Evolutionary conservation across 1,284 basidiomycete genomes (phyloP).

Genomic region (Malassezia equina): DNA sequence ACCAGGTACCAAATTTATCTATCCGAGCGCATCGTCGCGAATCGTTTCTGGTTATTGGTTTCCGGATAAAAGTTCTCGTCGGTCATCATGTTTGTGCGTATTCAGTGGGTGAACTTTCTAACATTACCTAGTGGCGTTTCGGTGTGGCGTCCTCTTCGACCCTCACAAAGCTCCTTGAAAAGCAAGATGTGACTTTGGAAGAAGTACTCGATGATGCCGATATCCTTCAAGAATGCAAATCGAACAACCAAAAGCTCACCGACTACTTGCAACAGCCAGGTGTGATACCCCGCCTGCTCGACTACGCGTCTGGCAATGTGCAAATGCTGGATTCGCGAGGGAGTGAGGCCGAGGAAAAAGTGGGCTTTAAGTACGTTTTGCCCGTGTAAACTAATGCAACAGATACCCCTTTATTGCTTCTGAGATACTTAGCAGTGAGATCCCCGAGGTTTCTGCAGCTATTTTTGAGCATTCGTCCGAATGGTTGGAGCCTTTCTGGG

Average conservation of each 20-base stretch:
- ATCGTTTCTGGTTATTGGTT: background rate
- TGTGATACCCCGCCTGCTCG: slow-evolving; percentile 66
- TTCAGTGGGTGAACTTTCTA: background rate
- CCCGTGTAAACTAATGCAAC: background rate
- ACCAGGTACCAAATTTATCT: background rate
- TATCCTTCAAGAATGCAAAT: slow-evolving; percentile 85
- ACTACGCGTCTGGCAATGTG: slow-evolving; percentile 74
- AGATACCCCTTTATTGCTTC: slow-evolving; percentile 81
- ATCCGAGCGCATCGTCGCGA: background rate
- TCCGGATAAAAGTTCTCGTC: background rate
- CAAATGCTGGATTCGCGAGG: slow-evolving; percentile 59
- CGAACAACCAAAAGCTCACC: slow-evolving; percentile 76
- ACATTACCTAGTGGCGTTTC: slow-evolving; percentile 36
- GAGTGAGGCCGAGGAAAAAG: slow-evolving; percentile 42
- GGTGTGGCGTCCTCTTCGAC: slow-evolving; percentile 42
- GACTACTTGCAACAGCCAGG: slow-evolving; percentile 72
- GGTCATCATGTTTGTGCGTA: slow-evolving; percentile 18
- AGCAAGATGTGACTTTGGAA: slow-evolving; percentile 57
- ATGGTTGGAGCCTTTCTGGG: slow-evolving; percentile 63
- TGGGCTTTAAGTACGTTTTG: slow-evolving; percentile 40
- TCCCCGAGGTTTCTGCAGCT: slow-evolving; percentile 86
- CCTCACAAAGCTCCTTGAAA: slow-evolving; percentile 40
- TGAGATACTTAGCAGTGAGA: slow-evolving; percentile 88
- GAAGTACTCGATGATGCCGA: slow-evolving; percentile 89
- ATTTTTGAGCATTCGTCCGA: slow-evolving; percentile 65